These are phyloP conservation scores for Solanum paucissectum DNA, from an alignment of 257 asterid genomes.

Conservation along the genomic window DNA sequence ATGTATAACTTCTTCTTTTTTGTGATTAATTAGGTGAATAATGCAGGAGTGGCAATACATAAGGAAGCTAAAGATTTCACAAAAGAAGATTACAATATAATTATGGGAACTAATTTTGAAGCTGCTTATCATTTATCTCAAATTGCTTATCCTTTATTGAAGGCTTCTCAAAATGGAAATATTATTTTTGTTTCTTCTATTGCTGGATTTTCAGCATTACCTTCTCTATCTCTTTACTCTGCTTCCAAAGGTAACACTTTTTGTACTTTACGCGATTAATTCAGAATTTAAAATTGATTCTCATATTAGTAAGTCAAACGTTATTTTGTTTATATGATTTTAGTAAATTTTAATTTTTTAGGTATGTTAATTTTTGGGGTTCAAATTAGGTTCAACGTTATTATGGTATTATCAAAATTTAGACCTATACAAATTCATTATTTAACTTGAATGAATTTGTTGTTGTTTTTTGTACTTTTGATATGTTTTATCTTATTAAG, in stretches of 20 bases:
- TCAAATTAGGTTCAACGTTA: no score
- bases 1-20: background rate
- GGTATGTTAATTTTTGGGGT: no score
- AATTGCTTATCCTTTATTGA: constrained; percentile 35
- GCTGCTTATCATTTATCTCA: constrained; percentile 34
- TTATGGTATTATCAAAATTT: background rate
- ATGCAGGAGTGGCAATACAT: background rate
- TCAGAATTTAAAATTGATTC: no score
- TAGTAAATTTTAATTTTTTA: no score
- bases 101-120: constrained; percentile 37
- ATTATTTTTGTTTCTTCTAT: constrained; percentile 37
- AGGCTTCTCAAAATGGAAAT: constrained; percentile 31
- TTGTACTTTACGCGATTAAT: no score
- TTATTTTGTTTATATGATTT: background rate
- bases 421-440: background rate
- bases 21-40: background rate
- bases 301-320: background rate
- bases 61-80: background rate
- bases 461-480: background rate
- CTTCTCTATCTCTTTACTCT: constrained; percentile 14
- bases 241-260: constrained; percentile 30
- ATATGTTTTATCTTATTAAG: background rate
- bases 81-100: constrained; percentile 9
- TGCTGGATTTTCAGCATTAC: constrained; percentile 23
- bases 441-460: background rate